Evolutionary conservation across 768 basidiomycete species (phyloP).

Genomic region (Cystofilobasidium bisporidii): DNA sequence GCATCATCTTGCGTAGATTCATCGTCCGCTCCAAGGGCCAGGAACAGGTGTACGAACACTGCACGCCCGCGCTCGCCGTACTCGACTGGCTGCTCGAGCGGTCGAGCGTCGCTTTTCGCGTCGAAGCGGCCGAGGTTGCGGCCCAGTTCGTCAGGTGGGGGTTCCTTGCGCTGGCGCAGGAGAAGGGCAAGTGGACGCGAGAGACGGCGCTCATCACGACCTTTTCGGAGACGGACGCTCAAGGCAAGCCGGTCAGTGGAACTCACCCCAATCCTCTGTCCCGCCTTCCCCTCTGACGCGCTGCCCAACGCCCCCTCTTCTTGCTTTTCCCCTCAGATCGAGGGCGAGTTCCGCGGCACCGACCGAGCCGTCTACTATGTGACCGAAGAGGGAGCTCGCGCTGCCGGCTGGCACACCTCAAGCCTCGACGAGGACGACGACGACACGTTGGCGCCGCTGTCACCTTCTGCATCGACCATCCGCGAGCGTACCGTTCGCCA

Average conservation of each 20-base stretch:
- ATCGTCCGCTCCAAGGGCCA: conserved; percentile 3
- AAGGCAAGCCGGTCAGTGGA: not conserved
- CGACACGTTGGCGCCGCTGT: not conserved
- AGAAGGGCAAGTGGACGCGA: conserved; percentile 35
- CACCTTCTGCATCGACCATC: not conserved
- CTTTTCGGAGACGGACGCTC: conserved; percentile 28
- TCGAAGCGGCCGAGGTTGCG: conserved; percentile 94
- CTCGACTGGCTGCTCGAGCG: conserved; percentile 97
- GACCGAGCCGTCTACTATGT: conserved; percentile 90
- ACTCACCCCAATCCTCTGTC: too few species aligned
- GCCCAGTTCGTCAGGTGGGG: conserved; percentile 96
- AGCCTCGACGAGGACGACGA: not conserved
- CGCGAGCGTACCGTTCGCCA: not conserved
- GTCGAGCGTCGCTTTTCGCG: conserved; percentile 85
- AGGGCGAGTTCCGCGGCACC: conserved; percentile 92
- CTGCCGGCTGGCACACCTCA: conserved; percentile 60
- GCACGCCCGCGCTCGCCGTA: conserved; percentile 76
- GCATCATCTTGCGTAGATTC: conserved; percentile 31
- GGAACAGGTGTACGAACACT: conserved; percentile 43
- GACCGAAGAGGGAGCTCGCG: conserved; percentile 77
- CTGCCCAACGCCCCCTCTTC: not conserved
- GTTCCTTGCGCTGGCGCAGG: conserved; percentile 63
- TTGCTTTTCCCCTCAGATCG: conserved; percentile 51
- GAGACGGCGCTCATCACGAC: conserved; percentile 33
- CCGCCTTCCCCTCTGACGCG: not conserved